These are phyloP conservation scores for Sinapis alba DNA, from an alignment of 441 rosid species.

Conservation along the genomic window DNA sequence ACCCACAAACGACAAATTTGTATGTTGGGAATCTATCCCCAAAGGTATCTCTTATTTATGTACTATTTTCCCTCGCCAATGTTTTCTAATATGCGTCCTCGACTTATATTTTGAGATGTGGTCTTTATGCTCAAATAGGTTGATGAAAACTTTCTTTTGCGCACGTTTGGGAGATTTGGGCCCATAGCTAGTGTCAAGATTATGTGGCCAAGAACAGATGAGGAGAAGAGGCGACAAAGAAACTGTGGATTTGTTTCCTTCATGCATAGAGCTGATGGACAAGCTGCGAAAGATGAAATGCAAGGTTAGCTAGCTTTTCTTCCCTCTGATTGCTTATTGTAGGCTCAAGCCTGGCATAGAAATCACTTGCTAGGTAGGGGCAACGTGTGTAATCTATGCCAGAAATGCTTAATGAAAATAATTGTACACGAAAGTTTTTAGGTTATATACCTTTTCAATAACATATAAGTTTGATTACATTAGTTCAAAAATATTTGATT, in stretches of 20 bases:
- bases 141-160: constrained; percentile 96
- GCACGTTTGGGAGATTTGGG: constrained; percentile 99
- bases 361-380: background rate
- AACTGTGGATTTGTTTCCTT: constrained; percentile 99
- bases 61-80: constrained; percentile 20
- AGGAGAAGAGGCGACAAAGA: constrained; percentile 89
- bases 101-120: constrained; percentile 6
- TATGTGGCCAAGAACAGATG: constrained; percentile 99
- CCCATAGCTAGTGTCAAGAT: constrained; percentile 99
- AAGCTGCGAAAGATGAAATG: constrained; percentile 99
- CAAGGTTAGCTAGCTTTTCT: constrained; percentile 64
- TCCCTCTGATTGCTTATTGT: background rate
- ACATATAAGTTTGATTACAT: constrained; percentile 9
- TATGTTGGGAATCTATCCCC: constrained; percentile 99
- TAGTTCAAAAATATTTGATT: background rate
- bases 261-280: constrained; percentile 98
- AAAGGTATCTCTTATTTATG: constrained; percentile 50
- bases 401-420: background rate
- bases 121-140: constrained; percentile 57
- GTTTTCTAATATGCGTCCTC: constrained; percentile 4
- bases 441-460: background rate
- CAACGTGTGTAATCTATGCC: constrained; percentile 2
- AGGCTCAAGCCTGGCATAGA: background rate
- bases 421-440: constrained; percentile 8
- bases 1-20: constrained; percentile 97